Evolutionary conservation across 208 protist genomes (phyloP), one percentile per base, ranked within the genome.

Genomic region (Wallacemonas sp.): DNA sequence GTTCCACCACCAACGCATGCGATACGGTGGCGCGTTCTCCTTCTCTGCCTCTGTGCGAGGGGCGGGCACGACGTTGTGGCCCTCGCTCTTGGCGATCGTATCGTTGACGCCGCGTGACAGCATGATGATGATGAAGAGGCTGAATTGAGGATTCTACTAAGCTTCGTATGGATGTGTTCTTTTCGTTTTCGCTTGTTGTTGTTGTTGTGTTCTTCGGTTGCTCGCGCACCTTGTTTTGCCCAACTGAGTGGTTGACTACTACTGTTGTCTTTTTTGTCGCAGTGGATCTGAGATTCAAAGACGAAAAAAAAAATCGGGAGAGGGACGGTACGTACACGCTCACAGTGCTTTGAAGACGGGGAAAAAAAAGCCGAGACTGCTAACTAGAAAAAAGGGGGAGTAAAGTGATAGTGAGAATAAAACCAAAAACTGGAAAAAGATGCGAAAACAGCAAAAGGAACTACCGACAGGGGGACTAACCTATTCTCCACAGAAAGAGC

Each of bases 81-180:
- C 88, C 69, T 94, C 88, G 4, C 56, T 52, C 26, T 79, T 61
- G 21, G 85, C 61, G n/a, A 86, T 69, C 27, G 64, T 65, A 30
- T 80, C 75, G 55, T 94, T 89, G 43, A 86, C 60, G 1, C 62
- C 78, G 34, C 87, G 78, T 38, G 68, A 78, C 57, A 93, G 88
- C 87, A 93, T 93, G 5, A 17, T 34, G 43, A 23, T n/a, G n/a
- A n/a, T n/a, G n/a, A n/a, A n/a, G n/a, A n/a, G n/a, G n/a, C n/a
- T n/a, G n/a, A n/a, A n/a, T n/a, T n/a, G n/a, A n/a, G n/a, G n/a
- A n/a, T n/a, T n/a, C n/a, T n/a, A n/a, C n/a, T n/a, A n/a, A n/a
- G n/a, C n/a, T 70, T 24, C 5, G 27, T 32, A 12, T 27, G 17
- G 12, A 6, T 36, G 11, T 49, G 4, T 52, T 21, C 29, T 60